Evolutionary conservation across 2,329 filamentous ascomycete genomes (phyloP).

Genomic region (Fusarium temperatum): DNA sequence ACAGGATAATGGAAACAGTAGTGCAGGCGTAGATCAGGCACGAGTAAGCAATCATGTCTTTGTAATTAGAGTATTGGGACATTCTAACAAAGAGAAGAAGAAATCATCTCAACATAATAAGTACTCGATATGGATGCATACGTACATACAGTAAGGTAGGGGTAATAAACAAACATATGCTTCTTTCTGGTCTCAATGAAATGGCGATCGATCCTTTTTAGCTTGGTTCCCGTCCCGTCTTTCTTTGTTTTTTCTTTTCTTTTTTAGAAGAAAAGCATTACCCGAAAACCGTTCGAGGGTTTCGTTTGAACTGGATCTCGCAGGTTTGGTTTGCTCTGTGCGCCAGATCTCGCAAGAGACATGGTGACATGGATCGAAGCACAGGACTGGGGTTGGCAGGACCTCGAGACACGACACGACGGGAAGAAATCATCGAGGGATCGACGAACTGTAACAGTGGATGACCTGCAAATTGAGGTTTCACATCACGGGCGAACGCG

Average conservation of each 20-base stretch:
- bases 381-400: constrained; percentile 35
- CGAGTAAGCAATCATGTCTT: neutral
- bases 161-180: neutral
- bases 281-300: constrained; percentile 10
- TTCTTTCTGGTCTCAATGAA: neutral
- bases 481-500: constrained; percentile 42
- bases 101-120: neutral
- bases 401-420: constrained; percentile 25
- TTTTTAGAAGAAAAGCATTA: neutral
- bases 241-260: constrained; percentile 6
- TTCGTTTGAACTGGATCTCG: constrained; percentile 37
- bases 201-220: constrained; percentile 2
- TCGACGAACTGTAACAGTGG: constrained; percentile 20
- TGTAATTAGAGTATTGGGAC: constrained; percentile 4
- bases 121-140: neutral
- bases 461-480: constrained; percentile 30
- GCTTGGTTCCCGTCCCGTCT: constrained; percentile 7
- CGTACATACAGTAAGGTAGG: too few relatives aligned
- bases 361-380: constrained; percentile 39
- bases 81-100: constrained; percentile 27
- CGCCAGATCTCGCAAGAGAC: constrained; percentile 39
- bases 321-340: constrained; percentile 35
- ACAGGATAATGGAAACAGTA: constrained; percentile 20
- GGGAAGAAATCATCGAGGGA: constrained; percentile 22
- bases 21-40: constrained; percentile 10